Evolutionary conservation across 345 rosid species (phyloP), one percentile per base, ranked within the genome.

Genomic region (Salix suchowensis): DNA sequence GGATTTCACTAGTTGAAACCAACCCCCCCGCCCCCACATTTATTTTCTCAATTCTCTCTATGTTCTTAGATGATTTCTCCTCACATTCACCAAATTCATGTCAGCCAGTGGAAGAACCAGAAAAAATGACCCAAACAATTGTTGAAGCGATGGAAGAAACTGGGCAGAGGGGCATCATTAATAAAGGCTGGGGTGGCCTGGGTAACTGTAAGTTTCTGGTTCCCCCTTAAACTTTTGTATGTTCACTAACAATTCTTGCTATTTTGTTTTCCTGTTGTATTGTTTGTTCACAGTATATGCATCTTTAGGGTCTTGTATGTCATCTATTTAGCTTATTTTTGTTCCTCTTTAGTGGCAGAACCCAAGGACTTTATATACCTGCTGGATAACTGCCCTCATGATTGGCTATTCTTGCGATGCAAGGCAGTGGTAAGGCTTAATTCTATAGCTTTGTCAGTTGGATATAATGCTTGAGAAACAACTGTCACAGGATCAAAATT

Each of bases 171-270:
- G 98, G 97, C 81, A 92, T 94, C 85, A 96, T 96, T 74, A 94
- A 94, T 82, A 94, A 92, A 88, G 99, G 99, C 70, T 96, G 99
- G 99, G 98, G 98, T 77, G 98, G 98, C 76, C 92, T 94, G 77
- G 98, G 98, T 77, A 84, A 92, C 77, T 82, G 98, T 94, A 85
- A 74, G 96, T 84, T 77, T 77, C 52, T 34, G 54, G 6, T 64
- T 46, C n/a, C 13, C 67, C 16, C 26, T 70, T 24, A 55, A 48
- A 28, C 64, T 32, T n/a, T 37, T 54, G 16, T 23, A 13, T 48
- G 10, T 65, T 62, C 50, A 16, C 46, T 65, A 30, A 64, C 6
- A 15, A 40, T 23, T 68, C 32, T 71, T 14, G 28, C 58, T 60
- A 48, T 21, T 21, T 36, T 36, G 42, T 67, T 69, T 55, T 28